These are phyloP conservation scores for Uronychia setigera DNA, from an alignment of 73 alveolate genomes.

Conservation along the genomic window DNA sequence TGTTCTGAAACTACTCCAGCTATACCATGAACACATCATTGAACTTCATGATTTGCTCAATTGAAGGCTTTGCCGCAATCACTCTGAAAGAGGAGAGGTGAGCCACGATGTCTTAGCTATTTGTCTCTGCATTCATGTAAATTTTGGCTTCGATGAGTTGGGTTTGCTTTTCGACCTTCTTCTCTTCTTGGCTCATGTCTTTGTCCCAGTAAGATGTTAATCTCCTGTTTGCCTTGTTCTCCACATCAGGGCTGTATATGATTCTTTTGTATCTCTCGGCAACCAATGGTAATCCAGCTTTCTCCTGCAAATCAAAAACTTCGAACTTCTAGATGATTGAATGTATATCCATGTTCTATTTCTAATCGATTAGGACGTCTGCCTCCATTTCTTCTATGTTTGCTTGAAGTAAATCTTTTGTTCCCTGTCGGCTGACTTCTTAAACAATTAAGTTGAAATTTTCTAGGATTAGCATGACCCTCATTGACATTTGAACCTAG, in stretches of 20 bases:
- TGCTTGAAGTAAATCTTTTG: background rate
- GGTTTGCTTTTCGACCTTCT: too few relatives aligned
- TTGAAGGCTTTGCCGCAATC: background rate
- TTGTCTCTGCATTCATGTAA: background rate
- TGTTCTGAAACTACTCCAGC: background rate
- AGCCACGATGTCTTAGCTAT: background rate
- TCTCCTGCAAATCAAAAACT: background rate
- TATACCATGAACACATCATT: background rate
- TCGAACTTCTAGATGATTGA: background rate
- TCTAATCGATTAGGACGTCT: background rate
- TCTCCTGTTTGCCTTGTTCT: too few relatives aligned
- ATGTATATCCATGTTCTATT: too few relatives aligned
- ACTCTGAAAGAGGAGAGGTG: background rate
- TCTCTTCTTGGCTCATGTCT: too few relatives aligned
- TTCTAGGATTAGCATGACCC: too few relatives aligned
- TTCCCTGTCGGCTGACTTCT: too few relatives aligned
- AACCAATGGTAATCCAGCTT: too few relatives aligned
- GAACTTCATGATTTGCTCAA: background rate
- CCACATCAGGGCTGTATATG: too few relatives aligned
- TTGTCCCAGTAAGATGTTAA: too few relatives aligned
- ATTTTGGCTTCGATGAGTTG: background rate
- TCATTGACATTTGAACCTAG: too few relatives aligned
- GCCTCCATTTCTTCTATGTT: background rate
- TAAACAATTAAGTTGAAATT: too few relatives aligned
- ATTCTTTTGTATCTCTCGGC: too few relatives aligned